These are phyloP conservation scores for Trichoderma sp. DNA, from an alignment of 2,329 filamentous ascomycete genomes.

Conservation along the genomic window DNA sequence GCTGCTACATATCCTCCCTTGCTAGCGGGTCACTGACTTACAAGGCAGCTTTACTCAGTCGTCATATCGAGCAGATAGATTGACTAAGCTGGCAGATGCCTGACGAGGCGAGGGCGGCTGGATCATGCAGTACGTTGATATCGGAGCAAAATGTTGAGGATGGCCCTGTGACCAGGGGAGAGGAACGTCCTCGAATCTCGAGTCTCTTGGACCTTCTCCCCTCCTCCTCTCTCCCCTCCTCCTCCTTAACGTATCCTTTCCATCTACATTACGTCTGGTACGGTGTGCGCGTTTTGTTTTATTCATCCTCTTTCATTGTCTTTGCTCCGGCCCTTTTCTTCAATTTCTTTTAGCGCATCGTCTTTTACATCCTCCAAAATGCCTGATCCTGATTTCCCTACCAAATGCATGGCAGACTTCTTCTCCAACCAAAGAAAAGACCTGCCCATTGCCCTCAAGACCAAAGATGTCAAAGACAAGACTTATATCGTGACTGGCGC, in stretches of 20 bases:
- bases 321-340: not conserved
- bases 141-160: not conserved
- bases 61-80: not conserved
- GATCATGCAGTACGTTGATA: not conserved
- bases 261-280: not conserved
- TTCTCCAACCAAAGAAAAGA: not conserved
- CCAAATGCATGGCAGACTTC: not conserved
- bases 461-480: slow-evolving; percentile 12
- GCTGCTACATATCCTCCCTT: not conserved
- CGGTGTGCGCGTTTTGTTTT: not conserved
- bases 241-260: not conserved
- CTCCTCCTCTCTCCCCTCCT: not conserved
- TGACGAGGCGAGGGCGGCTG: not conserved
- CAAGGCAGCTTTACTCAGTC: slow-evolving; percentile 17
- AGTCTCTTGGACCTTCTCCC: not conserved
- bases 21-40: not conserved
- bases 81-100: slow-evolving; percentile 8
- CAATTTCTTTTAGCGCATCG: not conserved
- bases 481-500: slow-evolving; percentile 44
- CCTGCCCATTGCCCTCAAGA: not conserved
- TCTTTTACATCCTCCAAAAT: not conserved
- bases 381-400: not conserved
- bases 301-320: not conserved
- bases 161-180: not conserved
- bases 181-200: not conserved